Evolutionary conservation across 2,329 filamentous ascomycete species (phyloP).

Genomic region (Verticillium albo-atrum): DNA sequence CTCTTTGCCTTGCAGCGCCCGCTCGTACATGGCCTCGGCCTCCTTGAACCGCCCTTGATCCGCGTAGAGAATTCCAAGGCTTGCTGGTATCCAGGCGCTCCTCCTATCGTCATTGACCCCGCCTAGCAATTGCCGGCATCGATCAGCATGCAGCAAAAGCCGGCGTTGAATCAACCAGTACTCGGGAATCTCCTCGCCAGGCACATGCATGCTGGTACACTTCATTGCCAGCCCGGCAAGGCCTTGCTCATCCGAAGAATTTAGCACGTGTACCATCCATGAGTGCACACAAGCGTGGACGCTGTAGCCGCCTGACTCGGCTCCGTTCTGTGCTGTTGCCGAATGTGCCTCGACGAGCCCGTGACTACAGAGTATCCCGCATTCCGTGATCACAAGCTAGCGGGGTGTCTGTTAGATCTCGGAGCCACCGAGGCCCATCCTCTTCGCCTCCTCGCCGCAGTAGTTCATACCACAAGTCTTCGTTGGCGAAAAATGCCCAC

Average conservation of each 20-base stretch:
- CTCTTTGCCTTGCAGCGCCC: conserved; percentile 21
- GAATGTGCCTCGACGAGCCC: not conserved
- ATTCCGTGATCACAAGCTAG: not conserved
- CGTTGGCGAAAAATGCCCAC: conserved; percentile 36
- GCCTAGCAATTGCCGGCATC: conserved; percentile 4
- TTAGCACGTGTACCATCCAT: conserved; percentile 23
- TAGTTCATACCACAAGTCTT: conserved; percentile 41
- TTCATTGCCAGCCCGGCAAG: not conserved
- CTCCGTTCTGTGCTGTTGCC: not conserved
- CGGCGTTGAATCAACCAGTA: conserved; percentile 12
- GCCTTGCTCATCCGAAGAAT: conserved; percentile 4
- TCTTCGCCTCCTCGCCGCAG: conserved; percentile 16
- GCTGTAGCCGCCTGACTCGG: conserved; percentile 20
- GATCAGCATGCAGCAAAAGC: conserved; percentile 15
- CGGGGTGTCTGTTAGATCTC: not conserved
- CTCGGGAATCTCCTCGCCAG: conserved; percentile 1
- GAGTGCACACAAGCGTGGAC: conserved; percentile 28
- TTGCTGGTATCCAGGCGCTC: not conserved
- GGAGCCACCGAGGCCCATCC: not conserved
- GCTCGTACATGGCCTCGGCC: conserved; percentile 20
- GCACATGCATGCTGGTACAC: conserved; percentile 10
- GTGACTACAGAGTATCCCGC: not conserved
- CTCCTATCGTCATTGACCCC: not conserved
- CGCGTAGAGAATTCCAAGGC: not conserved
- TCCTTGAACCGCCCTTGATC: conserved; percentile 14